Base-by-base conservation (phyloP, 768 basidiomycete species). In the Ramaria sp. region DNA sequence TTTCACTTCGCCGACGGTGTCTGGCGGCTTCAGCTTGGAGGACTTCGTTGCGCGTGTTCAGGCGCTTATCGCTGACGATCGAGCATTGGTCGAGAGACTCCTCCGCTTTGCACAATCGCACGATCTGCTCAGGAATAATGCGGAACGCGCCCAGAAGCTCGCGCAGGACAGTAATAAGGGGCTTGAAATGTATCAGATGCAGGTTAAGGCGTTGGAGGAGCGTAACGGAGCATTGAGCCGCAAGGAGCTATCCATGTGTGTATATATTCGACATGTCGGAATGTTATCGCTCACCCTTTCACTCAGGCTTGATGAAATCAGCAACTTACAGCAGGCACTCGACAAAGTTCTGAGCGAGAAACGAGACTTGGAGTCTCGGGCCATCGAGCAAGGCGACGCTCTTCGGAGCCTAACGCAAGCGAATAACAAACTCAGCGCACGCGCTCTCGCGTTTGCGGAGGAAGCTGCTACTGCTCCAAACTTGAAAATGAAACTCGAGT, bases 171-270 rank as follows among this genome's bases (percentile, higher is more conserved):
- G 85, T 38, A 82, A 79, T 56, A 66, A 64, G 18, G 88, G 85
- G 24, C 69, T 96, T 39, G 89, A 91, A 71, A 91, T 85, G 16
- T 95, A 96, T 63, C 88, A 95, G 71, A 85, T 83, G 68, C 91
- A 95, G 63, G 83, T 94, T 3, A 75, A 77, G 62, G 78, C 75
- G 22, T 72, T 95, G 55, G 89, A 93, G 62, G 87, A 89, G 61
- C 76, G 86, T 54, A 82, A 89, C 60, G 65, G 75, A 59, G 58
- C 65, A 8, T 65, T 83, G 54, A 71, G 73, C 32, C 64, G 73
- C 22, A 75, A 75, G 62, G 76, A 82, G 50, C 72, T 78, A 30
- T 70, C 71, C 13, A 58, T 89, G 86, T 88, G 61, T 56, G 78
- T 70, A 20, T 5, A 25, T 42, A 8, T 38, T 9, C 41, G 57